phyloP scores from a whole-genome alignment of 306 rosid genomes.

The Castanea crenata region DNA sequence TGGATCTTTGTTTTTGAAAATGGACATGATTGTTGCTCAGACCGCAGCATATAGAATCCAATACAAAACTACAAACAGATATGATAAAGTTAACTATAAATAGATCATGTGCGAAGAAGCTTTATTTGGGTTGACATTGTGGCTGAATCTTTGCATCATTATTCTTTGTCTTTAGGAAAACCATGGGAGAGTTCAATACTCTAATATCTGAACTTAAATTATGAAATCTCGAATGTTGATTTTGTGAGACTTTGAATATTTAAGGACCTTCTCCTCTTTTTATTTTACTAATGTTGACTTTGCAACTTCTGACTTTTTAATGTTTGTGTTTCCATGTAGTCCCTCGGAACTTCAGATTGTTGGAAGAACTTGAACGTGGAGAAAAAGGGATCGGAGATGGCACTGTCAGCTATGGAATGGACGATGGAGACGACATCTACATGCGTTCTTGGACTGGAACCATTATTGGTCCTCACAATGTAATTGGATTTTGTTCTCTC shows the following conservation, averaged over 20 bases:
- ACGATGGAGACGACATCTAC: constrained; percentile 97
- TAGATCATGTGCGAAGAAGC: background rate
- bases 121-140: background rate
- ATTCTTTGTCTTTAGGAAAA: background rate
- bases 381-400: constrained; percentile 94
- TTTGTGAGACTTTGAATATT: background rate
- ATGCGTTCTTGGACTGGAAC: constrained; percentile 97
- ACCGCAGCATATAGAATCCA: background rate
- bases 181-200: background rate
- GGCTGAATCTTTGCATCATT: background rate
- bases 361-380: constrained; percentile 99
- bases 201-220: background rate
- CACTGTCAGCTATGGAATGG: constrained; percentile 98
- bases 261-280: background rate
- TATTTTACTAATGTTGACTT: background rate
- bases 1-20: background rate
- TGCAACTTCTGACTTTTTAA: constrained; percentile 1
- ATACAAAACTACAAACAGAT: background rate
- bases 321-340: constrained; percentile 53
- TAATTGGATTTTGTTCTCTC: constrained; percentile 28
- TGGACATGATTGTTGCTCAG: background rate
- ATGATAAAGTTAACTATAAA: background rate
- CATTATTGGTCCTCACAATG: constrained; percentile 98
- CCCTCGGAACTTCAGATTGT: constrained; percentile 98
- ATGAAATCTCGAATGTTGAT: background rate